A percentile compares a stretch with the other conserved stretches of the same genome.
Conservation (phyloP, 2,329 filamentous ascomycete genomes). For the Rutstroemia sp. region DNA sequence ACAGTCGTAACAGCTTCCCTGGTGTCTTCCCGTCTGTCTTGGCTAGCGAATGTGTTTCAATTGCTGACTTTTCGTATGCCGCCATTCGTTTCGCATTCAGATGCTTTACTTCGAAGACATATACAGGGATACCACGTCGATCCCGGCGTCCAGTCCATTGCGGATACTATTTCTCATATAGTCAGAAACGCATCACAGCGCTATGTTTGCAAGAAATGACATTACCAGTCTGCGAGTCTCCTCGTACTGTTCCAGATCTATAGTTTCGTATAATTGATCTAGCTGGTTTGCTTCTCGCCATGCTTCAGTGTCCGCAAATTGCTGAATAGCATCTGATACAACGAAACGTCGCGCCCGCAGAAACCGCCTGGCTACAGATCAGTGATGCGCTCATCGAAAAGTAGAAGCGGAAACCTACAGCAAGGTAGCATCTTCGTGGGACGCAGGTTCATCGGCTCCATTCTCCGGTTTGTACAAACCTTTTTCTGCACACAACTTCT, state of each 20-base stretch:
- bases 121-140: slow-evolving; percentile 83
- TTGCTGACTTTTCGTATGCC: slow-evolving; percentile 62
- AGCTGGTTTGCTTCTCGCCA: slow-evolving; percentile 79
- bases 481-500: slow-evolving; percentile 55
- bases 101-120: slow-evolving; percentile 79
- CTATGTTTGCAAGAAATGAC: background rate
- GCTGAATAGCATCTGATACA: slow-evolving; percentile 66
- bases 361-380: slow-evolving; percentile 55
- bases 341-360: slow-evolving; percentile 79
- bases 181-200: slow-evolving; percentile 7
- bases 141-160: slow-evolving; percentile 93
- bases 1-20: slow-evolving; percentile 73
- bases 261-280: slow-evolving; percentile 74
- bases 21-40: slow-evolving; percentile 60
- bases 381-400: background rate
- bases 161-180: slow-evolving; percentile 56
- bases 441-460: slow-evolving; percentile 34
- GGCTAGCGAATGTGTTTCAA: slow-evolving; percentile 50
- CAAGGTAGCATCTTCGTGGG: slow-evolving; percentile 66
- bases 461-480: slow-evolving; percentile 50
- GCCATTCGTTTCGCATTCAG: slow-evolving; percentile 76
- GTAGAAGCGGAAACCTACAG: slow-evolving; percentile 43
- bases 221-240: slow-evolving; percentile 66
- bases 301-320: slow-evolving; percentile 83
- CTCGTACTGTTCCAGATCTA: slow-evolving; percentile 80